A percentile compares a stretch with the other conserved stretches of the same genome.
Evolutionary conservation across 352 stramenopile genomes (phyloP).

Genomic region (Globisporangium spinosum): DNA sequence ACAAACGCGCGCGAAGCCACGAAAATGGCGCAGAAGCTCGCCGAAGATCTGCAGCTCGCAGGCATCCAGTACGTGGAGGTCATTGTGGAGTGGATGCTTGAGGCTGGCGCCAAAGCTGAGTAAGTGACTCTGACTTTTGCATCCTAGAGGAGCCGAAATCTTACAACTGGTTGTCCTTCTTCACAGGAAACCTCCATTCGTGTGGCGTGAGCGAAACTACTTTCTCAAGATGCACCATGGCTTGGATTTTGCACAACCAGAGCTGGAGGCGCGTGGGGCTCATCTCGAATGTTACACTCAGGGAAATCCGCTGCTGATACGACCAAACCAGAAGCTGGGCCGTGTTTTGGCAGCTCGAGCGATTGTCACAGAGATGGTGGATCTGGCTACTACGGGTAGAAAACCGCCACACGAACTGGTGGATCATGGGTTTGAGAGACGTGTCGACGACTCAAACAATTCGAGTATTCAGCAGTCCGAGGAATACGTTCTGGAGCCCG

Average conservation of each 20-base stretch:
- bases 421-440: constrained; percentile 20
- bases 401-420: constrained; percentile 3
- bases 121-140: constrained; percentile 24
- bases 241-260: constrained; percentile 61
- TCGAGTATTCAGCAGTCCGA: neutral
- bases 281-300: constrained; percentile 50
- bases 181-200: constrained; percentile 52
- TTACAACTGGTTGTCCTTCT: neutral
- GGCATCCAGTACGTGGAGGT: constrained; percentile 75
- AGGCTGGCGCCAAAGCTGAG: constrained; percentile 62
- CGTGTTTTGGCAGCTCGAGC: constrained; percentile 66
- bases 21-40: constrained; percentile 64
- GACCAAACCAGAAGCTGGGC: constrained; percentile 61
- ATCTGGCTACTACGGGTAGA: constrained; percentile 1
- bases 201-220: constrained; percentile 73
- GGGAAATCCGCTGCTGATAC: constrained; percentile 64
- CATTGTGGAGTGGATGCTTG: constrained; percentile 80
- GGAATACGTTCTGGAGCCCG: neutral
- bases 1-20: constrained; percentile 68
- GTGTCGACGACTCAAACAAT: neutral
- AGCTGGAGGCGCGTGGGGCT: constrained; percentile 47
- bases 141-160: neutral
- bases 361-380: constrained; percentile 73
- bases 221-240: constrained; percentile 71
- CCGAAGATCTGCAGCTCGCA: constrained; percentile 51